phyloP scores from a whole-genome alignment of 345 rosid species.

The Arabidopsis suecica region DNA sequence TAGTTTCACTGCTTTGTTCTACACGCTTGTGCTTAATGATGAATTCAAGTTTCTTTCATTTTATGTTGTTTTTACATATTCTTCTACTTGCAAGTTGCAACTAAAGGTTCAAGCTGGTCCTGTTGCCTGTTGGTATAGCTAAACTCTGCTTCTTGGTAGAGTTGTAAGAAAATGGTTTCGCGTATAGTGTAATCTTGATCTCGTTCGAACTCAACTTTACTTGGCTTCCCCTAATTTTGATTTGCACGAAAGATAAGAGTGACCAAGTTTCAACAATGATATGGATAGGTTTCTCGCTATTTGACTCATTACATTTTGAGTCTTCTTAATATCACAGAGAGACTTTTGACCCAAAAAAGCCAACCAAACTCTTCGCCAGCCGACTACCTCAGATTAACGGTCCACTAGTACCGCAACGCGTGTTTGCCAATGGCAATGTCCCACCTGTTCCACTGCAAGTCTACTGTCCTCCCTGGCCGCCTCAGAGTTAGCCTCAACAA shows the following conservation, averaged over 20 bases:
- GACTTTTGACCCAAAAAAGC: no score
- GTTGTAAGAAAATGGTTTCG: background rate
- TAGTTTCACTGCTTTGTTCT: slow-evolving; percentile 6
- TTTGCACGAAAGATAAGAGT: background rate
- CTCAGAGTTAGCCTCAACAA: no score
- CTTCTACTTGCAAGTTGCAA: background rate
- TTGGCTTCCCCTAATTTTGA: background rate
- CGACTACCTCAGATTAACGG: no score
- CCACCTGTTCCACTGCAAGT: no score
- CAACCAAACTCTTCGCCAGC: no score
- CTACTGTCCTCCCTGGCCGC: no score
- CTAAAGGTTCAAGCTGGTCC: background rate
- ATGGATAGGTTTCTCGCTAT: background rate
- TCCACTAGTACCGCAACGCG: no score
- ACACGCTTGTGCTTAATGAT: slow-evolving; percentile 7
- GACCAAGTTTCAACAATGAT: background rate
- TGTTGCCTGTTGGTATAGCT: background rate
- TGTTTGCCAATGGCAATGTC: no score
- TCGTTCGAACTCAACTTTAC: background rate
- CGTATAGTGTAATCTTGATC: background rate
- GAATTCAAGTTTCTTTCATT: background rate
- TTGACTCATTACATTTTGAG: no score
- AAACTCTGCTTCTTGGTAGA: background rate
- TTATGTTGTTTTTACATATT: background rate
- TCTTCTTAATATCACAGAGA: no score